Percentiles rank a stretch among this genome's conserved stretches.
phyloP scores from a whole-genome alignment of 257 asterid genomes.

The Cruciata laevipes region DNA sequence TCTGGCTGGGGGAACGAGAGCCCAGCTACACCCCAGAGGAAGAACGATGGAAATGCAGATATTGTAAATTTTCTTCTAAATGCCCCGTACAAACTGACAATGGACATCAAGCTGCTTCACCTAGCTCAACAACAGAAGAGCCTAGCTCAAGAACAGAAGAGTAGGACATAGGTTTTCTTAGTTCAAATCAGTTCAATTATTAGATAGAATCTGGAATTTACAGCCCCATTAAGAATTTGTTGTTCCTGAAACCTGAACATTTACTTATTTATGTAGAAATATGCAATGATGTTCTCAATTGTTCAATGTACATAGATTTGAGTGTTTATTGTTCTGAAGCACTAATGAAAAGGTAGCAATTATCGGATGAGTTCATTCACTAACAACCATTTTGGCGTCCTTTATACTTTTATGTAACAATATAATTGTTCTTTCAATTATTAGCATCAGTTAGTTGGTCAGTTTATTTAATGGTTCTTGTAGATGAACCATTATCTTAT shows the following conservation, averaged over 20 bases:
- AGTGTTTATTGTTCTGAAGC: not conserved
- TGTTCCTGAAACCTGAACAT: not conserved
- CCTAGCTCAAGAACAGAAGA: conserved; percentile 22
- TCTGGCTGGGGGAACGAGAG: conserved; percentile 73
- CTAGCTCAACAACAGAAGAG: conserved; percentile 20
- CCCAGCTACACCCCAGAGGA: conserved; percentile 55
- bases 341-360: not conserved
- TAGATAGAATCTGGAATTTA: not conserved
- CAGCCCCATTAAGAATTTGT: not conserved
- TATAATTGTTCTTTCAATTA: too few species aligned
- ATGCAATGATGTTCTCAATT: not conserved
- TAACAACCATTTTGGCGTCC: not conserved
- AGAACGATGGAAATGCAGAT: conserved; percentile 86
- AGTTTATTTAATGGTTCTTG: too few species aligned
- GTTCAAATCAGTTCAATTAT: not conserved
- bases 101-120: conserved; percentile 7
- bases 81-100: conserved; percentile 42
- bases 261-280: not conserved
- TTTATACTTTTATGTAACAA: too few species aligned
- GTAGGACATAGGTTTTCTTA: not conserved
- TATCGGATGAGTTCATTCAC: too few species aligned
- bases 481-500: too few species aligned
- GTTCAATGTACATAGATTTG: not conserved
- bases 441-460: too few species aligned
- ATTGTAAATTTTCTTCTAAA: conserved; percentile 46